These are phyloP conservation scores for Fusarium pseudograminearum DNA, from an alignment of 2,329 filamentous ascomycete genomes.

Conservation along the genomic window DNA sequence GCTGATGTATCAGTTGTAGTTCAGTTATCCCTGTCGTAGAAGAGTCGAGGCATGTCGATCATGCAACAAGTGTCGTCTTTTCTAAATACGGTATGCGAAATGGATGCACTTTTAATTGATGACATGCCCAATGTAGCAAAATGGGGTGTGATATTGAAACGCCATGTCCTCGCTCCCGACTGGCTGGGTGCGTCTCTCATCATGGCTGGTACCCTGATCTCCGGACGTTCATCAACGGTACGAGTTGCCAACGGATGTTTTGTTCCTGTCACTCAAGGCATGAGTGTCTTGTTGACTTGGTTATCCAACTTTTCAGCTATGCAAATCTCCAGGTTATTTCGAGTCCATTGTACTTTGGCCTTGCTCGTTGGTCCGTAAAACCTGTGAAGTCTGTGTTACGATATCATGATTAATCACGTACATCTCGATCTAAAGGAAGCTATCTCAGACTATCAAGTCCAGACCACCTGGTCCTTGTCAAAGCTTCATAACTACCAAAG, in stretches of 20 bases:
- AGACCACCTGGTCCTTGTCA: conserved; percentile 2
- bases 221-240: background rate
- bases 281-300: background rate
- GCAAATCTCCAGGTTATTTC: background rate
- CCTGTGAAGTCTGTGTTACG: background rate
- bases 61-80: conserved; percentile 23
- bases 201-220: conserved; percentile 8
- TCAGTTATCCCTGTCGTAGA: conserved; percentile 29
- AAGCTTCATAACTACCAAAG: background rate
- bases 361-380: background rate
- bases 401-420: background rate
- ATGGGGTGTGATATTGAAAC: conserved; percentile 18
- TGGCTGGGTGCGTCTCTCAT: conserved; percentile 3
- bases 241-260: background rate
- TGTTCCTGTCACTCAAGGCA: background rate
- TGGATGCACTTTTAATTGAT: conserved; percentile 23
- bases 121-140: conserved; percentile 15
- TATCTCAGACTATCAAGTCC: background rate
- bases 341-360: background rate
- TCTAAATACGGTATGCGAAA: conserved; percentile 9
- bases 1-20: conserved; percentile 14
- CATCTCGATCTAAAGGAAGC: background rate
- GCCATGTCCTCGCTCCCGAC: conserved; percentile 20
- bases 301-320: background rate
- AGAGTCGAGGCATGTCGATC: conserved; percentile 33